phyloP scores from a whole-genome alignment of 441 rosid species.

The Manihot esculenta region DNA sequence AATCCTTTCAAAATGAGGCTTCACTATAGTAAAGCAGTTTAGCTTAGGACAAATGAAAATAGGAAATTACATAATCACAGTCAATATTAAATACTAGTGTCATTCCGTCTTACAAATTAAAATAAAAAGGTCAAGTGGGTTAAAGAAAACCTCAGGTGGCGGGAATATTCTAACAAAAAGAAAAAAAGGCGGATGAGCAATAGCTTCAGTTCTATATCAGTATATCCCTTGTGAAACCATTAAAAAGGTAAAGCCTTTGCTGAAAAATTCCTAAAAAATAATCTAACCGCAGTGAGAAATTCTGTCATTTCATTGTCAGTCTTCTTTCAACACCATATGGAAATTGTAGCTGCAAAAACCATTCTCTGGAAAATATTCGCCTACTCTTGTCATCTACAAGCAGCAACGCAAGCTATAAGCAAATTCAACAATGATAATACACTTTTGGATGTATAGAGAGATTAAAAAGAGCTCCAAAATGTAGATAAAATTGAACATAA shows the following conservation, averaged over 20 bases:
- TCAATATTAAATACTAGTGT: too few species aligned
- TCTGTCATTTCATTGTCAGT: neutral
- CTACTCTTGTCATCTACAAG: constrained; percentile 25
- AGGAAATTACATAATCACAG: too few species aligned
- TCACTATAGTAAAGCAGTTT: too few species aligned
- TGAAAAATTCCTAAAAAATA: neutral
- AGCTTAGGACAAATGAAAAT: too few species aligned
- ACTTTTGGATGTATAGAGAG: neutral
- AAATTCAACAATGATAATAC: constrained; percentile 13
- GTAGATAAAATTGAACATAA: neutral
- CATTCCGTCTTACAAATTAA: too few species aligned
- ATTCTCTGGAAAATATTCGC: neutral
- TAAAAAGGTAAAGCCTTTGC: neutral
- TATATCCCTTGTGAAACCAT: too few species aligned
- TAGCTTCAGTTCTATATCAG: too few species aligned
- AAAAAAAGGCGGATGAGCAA: too few species aligned
- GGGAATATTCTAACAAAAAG: too few species aligned
- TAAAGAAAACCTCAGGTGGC: too few species aligned
- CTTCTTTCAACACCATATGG: neutral
- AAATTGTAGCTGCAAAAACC: neutral
- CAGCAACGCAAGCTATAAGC: constrained; percentile 22
- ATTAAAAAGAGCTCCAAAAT: neutral
- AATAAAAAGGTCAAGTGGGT: too few species aligned
- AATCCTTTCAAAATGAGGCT: too few species aligned
- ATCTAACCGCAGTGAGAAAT: neutral